Base-by-base conservation (phyloP, 2,329 filamentous ascomycete genomes). In the Keithomyces neogunnii region DNA sequence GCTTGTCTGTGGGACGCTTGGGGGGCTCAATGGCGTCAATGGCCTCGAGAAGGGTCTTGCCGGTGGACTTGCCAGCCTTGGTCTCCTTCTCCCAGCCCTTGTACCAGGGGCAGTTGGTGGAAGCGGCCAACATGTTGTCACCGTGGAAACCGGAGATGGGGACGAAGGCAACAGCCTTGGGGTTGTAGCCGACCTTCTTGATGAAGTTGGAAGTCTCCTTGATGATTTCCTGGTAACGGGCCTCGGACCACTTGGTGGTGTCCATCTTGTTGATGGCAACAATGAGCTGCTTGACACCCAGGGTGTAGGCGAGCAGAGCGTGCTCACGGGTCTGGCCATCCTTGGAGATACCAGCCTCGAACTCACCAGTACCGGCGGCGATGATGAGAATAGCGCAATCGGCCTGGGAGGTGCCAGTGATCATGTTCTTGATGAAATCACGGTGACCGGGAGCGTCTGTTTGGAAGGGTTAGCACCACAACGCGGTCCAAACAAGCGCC, bases 351-450 rank as follows among this genome's bases (percentile, higher is more conserved):
- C 93, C 93, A 87, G 93, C 93, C 86, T 99, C 93, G 86, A 99
- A 99, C 86, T 99, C 93, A 96, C 93, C 93, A 89, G 90, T 96
- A 84, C 93, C 93, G 71, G 93, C 90, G 69, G 92, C 93, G 79
- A 99, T 99, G 81, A 99, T 97, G 83, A 99, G 91, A 76, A 99
- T 89, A 72, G 93, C 93, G 81, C 93, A 97, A 74, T 99, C 93
- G 69, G 93, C 93, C 88, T 97, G 93, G 77, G 93, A 99, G 73
- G 93, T 97, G 91, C 93, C 93, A 87, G 93, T 97, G 78, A 99
- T 99, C 93, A 99, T 99, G 91, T 97, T 99, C 92, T 99, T 99
- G 89, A 99, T 97, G 85, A 97, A 99, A 74, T 99, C 93, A 93
- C 93, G 92, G 81, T 99, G 93, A 80, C 93, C 93, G 71, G 93